These are phyloP conservation scores for Mycena chlorophos DNA, from an alignment of 768 basidiomycete genomes.

Conservation along the genomic window DNA sequence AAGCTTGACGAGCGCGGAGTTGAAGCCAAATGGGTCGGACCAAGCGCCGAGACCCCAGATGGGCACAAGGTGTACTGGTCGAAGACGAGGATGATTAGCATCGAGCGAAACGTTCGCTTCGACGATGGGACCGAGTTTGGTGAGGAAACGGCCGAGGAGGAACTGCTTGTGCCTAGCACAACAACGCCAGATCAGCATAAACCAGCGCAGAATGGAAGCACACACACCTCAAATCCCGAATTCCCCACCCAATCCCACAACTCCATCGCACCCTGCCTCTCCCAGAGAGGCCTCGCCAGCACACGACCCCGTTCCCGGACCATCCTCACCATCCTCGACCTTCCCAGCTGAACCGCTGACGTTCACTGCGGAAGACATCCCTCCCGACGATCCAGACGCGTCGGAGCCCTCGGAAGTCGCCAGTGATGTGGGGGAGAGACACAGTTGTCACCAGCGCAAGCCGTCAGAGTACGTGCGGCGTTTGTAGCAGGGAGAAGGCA, in stretches of 20 bases:
- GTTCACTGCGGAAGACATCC: slow-evolving; percentile 9
- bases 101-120: slow-evolving; percentile 19
- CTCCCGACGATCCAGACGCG: slow-evolving; percentile 6
- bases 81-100: slow-evolving; percentile 12
- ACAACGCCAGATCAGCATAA: slow-evolving; percentile 1
- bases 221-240: slow-evolving; percentile 4
- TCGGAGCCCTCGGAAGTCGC: slow-evolving; percentile 2
- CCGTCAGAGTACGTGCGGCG: slow-evolving; percentile 10
- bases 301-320: not conserved
- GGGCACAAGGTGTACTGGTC: slow-evolving; percentile 25
- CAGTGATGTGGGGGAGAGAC: slow-evolving; percentile 11
- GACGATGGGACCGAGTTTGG: slow-evolving; percentile 3
- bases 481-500: slow-evolving; percentile 7
- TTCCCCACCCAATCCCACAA: not conserved
- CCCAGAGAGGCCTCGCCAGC: slow-evolving; percentile 1
- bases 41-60: slow-evolving; percentile 19
- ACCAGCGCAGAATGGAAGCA: slow-evolving; percentile 6
- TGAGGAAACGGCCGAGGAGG: slow-evolving; percentile 7
- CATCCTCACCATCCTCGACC: not conserved
- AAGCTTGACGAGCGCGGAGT: slow-evolving; percentile 5
- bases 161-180: not conserved
- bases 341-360: not conserved
- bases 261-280: not conserved
- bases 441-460: slow-evolving; percentile 3
- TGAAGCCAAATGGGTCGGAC: slow-evolving; percentile 11